These are phyloP conservation scores for Zoysia matrella DNA, from an alignment of 202 grass and related monocot species.

Conservation along the genomic window DNA sequence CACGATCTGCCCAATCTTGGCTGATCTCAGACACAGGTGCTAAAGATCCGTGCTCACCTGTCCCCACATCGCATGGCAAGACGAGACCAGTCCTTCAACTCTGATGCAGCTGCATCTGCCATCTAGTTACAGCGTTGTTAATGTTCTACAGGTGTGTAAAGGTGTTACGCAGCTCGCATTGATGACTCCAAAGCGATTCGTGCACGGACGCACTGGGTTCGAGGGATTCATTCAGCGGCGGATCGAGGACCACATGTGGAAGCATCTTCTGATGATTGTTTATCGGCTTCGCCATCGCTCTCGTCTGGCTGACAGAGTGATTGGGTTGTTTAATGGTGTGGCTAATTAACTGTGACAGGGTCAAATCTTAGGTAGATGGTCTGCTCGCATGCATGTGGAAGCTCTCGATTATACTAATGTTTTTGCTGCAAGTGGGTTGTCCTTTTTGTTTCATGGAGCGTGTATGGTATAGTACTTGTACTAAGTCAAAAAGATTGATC, in stretches of 20 bases:
- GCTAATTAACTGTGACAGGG: conserved; percentile 41
- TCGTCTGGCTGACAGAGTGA: conserved; percentile 37
- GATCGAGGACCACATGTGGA: conserved; percentile 53
- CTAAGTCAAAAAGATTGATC: too few species aligned
- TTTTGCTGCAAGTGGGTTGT: conserved; percentile 31
- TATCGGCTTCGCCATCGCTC: conserved; percentile 29
- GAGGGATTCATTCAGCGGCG: conserved; percentile 46
- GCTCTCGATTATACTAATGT: too few species aligned
- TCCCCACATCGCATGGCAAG: conserved; percentile 47
- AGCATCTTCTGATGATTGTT: conserved; percentile 67
- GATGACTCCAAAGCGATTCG: conserved; percentile 54
- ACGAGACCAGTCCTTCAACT: conserved; percentile 23
- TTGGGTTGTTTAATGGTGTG: conserved; percentile 31
- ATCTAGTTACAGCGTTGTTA: conserved; percentile 19
- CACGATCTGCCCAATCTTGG: conserved; percentile 37
- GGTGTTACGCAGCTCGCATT: conserved; percentile 46
- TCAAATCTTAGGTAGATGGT: conserved; percentile 42
- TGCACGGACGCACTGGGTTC: conserved; percentile 19
- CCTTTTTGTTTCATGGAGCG: conserved; percentile 53
- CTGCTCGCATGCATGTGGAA: conserved; percentile 45
- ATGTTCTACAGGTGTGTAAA: conserved; percentile 38
- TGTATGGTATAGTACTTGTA: conserved; percentile 9
- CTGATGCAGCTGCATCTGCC: conserved; percentile 33
- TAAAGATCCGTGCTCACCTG: conserved; percentile 40
- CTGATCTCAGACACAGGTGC: conserved; percentile 30